Percentiles rank a stretch among this genome's conserved stretches.
These are phyloP conservation scores for Emergomyces orientalis DNA, from an alignment of 2,329 filamentous ascomycete genomes.

Conservation along the genomic window DNA sequence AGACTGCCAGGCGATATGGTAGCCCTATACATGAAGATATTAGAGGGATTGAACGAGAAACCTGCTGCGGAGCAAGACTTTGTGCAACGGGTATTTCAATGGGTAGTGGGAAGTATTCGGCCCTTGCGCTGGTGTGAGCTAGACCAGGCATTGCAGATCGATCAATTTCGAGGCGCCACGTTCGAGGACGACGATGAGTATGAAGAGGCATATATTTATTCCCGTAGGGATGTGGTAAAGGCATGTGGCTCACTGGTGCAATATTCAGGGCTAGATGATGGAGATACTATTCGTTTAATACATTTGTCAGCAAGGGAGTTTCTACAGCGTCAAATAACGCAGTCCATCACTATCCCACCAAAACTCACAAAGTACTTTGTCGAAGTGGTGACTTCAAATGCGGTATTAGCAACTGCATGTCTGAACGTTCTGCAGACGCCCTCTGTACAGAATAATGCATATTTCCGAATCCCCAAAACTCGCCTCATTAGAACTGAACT, in stretches of 20 bases:
- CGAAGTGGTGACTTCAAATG: conserved; percentile 2
- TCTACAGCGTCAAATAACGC: conserved; percentile 5
- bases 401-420: conserved; percentile 5
- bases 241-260: conserved; percentile 9
- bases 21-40: conserved; percentile 7
- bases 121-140: conserved; percentile 9
- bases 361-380: conserved; percentile 6
- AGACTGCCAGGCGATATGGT: conserved; percentile 3
- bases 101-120: conserved; percentile 10
- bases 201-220: conserved; percentile 8
- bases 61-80: conserved; percentile 5
- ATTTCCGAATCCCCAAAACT: conserved; percentile 4
- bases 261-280: conserved; percentile 10
- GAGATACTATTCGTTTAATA: conserved; percentile 11
- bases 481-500: neutral
- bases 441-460: conserved; percentile 1
- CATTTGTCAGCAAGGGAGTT: conserved; percentile 9
- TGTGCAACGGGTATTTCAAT: conserved; percentile 8
- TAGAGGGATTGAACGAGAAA: conserved; percentile 8
- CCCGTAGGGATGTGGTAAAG: conserved; percentile 10
- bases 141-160: conserved; percentile 8
- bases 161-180: neutral
- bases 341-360: conserved; percentile 1
- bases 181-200: conserved; percentile 10
- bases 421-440: conserved; percentile 5